phyloP scores from a whole-genome alignment of 2,329 filamentous ascomycete species.

The Sodiomyces alkalinus region DNA sequence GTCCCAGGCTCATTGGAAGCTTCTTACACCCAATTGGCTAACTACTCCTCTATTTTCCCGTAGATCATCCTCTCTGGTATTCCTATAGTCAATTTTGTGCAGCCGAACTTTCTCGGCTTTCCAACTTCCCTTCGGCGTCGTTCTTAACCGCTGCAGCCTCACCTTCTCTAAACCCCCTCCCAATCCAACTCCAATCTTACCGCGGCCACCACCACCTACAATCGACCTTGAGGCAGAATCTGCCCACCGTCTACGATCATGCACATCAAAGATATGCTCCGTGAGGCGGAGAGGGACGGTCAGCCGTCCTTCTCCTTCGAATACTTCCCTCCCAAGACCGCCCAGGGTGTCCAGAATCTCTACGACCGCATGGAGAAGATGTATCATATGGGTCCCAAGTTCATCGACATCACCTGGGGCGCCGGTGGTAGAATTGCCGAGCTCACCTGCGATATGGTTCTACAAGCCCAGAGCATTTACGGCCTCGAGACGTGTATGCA shows the following conservation, averaged over 20 bases:
- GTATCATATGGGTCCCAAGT: constrained; percentile 84
- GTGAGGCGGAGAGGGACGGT: constrained; percentile 62
- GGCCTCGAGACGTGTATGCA: constrained; percentile 99
- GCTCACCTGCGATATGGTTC: constrained; percentile 94
- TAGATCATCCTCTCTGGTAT: too few species aligned
- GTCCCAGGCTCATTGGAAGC: too few species aligned
- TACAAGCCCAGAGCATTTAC: constrained; percentile 86
- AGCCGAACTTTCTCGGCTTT: too few species aligned
- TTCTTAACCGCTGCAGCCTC: too few species aligned
- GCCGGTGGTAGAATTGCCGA: constrained; percentile 84
- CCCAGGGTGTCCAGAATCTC: constrained; percentile 93
- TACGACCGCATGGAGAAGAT: constrained; percentile 99
- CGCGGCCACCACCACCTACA: neutral
- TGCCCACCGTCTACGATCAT: constrained; percentile 45
- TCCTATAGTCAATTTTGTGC: too few species aligned
- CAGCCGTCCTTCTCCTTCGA: constrained; percentile 95
- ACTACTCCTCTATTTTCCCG: too few species aligned
- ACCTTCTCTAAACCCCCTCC: neutral
- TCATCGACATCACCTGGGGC: constrained; percentile 98
- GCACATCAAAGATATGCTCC: constrained; percentile 90
- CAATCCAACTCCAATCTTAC: neutral
- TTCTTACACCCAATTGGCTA: too few species aligned
- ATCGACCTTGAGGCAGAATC: too few species aligned
- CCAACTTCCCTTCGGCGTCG: too few species aligned
- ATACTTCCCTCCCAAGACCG: constrained; percentile 97